phyloP scores from a whole-genome alignment of 179 eudicot genomes.

The Camellia oleifera region DNA sequence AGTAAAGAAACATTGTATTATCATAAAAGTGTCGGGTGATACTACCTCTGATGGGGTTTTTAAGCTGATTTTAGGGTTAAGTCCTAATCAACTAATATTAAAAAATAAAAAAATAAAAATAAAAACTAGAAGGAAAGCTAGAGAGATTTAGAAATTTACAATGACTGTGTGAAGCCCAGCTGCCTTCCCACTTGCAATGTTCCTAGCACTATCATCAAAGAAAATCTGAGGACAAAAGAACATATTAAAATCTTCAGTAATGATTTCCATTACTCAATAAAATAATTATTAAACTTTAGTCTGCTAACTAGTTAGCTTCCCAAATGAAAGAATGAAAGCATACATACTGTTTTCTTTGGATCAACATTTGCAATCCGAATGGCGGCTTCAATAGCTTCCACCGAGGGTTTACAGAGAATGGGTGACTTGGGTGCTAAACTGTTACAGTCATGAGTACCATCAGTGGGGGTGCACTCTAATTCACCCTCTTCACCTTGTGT shows the following conservation, averaged over 20 bases:
- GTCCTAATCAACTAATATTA: not conserved
- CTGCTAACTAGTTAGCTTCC: too few relatives aligned
- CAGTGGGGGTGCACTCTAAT: not conserved
- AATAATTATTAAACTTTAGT: too few relatives aligned
- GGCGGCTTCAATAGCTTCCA: constrained; percentile 73
- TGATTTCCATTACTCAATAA: too few relatives aligned
- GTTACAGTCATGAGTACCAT: not conserved
- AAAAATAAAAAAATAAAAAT: too few relatives aligned
- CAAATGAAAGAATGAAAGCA: too few relatives aligned
- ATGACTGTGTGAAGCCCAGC: constrained; percentile 85
- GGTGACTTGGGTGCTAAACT: constrained; percentile 3
- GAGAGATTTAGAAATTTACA: constrained; percentile 37
- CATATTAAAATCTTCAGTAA: too few relatives aligned
- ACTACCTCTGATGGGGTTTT: too few relatives aligned
- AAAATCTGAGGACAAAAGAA: constrained; percentile 48
- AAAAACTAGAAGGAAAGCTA: too few relatives aligned
- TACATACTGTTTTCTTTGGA: constrained; percentile 69
- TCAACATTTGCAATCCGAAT: constrained; percentile 63
- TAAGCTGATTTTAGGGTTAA: not conserved
- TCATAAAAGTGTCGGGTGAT: not conserved
- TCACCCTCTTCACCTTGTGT: not conserved
- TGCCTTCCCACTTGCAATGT: constrained; percentile 80
- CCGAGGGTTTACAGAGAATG: constrained; percentile 74
- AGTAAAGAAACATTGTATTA: not conserved
- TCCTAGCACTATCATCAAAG: constrained; percentile 89